Evolutionary conservation across 2,329 filamentous ascomycete species (phyloP).

Genomic region (Epichloe amarillans): DNA sequence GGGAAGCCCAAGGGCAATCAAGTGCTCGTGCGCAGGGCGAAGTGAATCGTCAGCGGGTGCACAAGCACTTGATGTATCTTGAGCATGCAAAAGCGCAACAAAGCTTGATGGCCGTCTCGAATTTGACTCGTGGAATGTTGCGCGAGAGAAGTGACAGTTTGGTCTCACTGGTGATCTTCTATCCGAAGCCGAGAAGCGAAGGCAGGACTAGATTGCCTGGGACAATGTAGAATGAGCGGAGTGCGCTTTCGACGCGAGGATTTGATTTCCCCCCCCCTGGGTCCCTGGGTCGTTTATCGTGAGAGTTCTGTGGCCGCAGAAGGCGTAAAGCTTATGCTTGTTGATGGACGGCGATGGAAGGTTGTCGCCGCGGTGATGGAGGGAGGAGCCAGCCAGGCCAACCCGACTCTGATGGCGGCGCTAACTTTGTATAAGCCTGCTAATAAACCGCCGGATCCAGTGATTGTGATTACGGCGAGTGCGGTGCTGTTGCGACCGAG

Average conservation of each 20-base stretch:
- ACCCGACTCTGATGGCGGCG: not conserved
- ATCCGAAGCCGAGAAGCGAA: not conserved
- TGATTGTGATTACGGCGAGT: not conserved
- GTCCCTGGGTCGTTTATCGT: not conserved
- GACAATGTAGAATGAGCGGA: not conserved
- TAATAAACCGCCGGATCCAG: not conserved
- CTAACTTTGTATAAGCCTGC: too few species aligned
- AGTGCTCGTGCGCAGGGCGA: not conserved
- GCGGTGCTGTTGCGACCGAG: not conserved
- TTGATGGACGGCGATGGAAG: not conserved
- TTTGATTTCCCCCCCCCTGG: too few species aligned
- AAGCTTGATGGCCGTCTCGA: not conserved
- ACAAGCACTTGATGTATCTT: not conserved
- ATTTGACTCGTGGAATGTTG: not conserved
- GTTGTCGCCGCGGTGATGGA: conserved; percentile 5
- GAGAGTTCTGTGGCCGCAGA: not conserved
- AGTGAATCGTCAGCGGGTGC: not conserved
- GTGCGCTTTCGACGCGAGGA: too few species aligned
- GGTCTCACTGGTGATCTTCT: not conserved
- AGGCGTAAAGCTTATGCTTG: not conserved
- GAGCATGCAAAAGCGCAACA: not conserved
- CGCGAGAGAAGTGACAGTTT: not conserved
- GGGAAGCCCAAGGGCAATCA: not conserved
- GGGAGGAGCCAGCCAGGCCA: not conserved
- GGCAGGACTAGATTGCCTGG: not conserved